Base-by-base conservation (phyloP, 2,329 filamentous ascomycete genomes). In the Diplocarpon mali region DNA sequence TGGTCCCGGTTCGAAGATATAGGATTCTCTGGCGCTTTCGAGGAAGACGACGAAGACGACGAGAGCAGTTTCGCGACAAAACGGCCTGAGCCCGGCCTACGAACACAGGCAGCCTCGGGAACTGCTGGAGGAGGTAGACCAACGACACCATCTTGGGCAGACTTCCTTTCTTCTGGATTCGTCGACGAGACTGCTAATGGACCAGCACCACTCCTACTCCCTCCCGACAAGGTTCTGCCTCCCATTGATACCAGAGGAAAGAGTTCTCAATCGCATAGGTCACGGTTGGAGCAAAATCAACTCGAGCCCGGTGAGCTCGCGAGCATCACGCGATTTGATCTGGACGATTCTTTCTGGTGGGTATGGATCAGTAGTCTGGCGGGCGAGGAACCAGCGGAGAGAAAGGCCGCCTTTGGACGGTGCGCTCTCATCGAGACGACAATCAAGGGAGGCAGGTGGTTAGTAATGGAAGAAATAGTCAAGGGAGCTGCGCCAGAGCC, bases 271-370 rank as follows among this genome's bases (percentile, higher is more conserved):
- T 94, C 87, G 0, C 85, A 94, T 61, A 74, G 72, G 44, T 79
- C 83, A 35, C 75, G 79, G 47, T 68, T 86, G n/a, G 80, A 88
- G 53, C 73, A 72, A 12, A 78, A 85, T 43, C 66, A 66, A 17
- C 70, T 95, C 0, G 88, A 95, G 53, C 92, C 90, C 0, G 92
- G 88, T 41, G 92, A 98, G 70, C 73, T 98, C 46, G 92, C 92
- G 27, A 96, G 88, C 61, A 95, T 98, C 59, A 84, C 77, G 17
- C 75, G 75, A 31, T 76, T 96, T 46, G 82, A 92, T 51, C 71
- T 98, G 5, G 92, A 98, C 57, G 90, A 96, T 62, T 83, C 88
- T 1, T 98, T 98, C 64, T 98, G 92, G 92, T 96, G 92, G 90
- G 92, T 96, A 3, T 98, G 92, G 92, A 96, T 98, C 73, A 93